Evolutionary conservation across 2,329 filamentous ascomycete genomes (phyloP).

Genomic region (Daldinia eschscholtzii): DNA sequence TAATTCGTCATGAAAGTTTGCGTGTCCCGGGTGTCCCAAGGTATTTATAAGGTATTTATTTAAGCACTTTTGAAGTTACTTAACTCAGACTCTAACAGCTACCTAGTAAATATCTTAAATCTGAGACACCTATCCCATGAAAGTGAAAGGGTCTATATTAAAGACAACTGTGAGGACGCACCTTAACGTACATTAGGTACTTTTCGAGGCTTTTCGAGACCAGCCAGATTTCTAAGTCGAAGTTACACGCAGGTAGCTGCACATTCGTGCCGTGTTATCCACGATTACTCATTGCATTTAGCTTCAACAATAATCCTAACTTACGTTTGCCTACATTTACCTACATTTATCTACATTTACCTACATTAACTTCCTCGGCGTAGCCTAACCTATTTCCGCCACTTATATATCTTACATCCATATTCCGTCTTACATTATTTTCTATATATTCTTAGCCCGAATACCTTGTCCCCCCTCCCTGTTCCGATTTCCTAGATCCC

Average conservation of each 20-base stretch:
- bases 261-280: slow-evolving; percentile 22
- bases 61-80: background rate
- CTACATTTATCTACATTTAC: background rate
- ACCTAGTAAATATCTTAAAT: slow-evolving; percentile 15
- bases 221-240: slow-evolving; percentile 33
- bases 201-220: slow-evolving; percentile 10
- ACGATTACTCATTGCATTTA: background rate
- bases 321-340: background rate
- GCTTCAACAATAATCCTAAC: background rate
- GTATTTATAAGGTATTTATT: background rate
- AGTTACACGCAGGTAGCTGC: slow-evolving; percentile 22
- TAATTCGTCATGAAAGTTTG: slow-evolving; percentile 33
- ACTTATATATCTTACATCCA: background rate
- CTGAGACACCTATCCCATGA: slow-evolving; percentile 30
- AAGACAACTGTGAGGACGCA: background rate
- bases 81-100: slow-evolving; percentile 15
- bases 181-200: background rate
- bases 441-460: slow-evolving; percentile 9
- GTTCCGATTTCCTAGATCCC: slow-evolving; percentile 20
- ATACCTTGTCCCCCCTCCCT: background rate
- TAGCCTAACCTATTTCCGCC: background rate
- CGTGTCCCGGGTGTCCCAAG: too few species aligned
- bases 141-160: slow-evolving; percentile 19
- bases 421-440: slow-evolving; percentile 12
- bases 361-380: slow-evolving; percentile 8